Conservation (phyloP, 257 asterid genomes). For the Capsicum rhomboideum region DNA sequence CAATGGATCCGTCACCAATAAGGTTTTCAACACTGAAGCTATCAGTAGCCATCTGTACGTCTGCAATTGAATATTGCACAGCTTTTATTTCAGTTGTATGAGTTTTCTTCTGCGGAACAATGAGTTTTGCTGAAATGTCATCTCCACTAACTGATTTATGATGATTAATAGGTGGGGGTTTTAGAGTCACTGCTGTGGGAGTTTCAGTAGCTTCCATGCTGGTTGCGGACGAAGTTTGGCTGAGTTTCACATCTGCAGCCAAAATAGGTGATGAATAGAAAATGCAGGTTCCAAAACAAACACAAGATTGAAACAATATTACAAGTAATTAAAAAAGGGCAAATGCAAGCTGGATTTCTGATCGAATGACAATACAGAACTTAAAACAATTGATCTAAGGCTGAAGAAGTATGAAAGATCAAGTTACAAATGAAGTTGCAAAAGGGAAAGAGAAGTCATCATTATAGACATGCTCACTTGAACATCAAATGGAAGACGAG, state of each 20-base stretch:
- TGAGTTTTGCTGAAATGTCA: slow-evolving; percentile 46
- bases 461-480: background rate
- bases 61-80: slow-evolving; percentile 62
- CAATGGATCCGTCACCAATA: slow-evolving; percentile 89
- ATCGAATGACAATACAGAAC: background rate
- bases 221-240: slow-evolving; percentile 34
- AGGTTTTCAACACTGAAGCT: slow-evolving; percentile 70
- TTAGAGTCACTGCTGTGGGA: slow-evolving; percentile 52
- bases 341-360: background rate
- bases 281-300: background rate
- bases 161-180: slow-evolving; percentile 72
- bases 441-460: background rate
- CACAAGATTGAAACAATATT: background rate
- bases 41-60: slow-evolving; percentile 83
- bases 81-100: slow-evolving; percentile 43
- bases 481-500: background rate
- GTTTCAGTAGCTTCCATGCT: slow-evolving; percentile 43
- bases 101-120: slow-evolving; percentile 52
- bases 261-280: background rate
- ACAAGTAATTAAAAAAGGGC: background rate
- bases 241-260: slow-evolving; percentile 45
- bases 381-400: background rate
- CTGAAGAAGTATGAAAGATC: background rate
- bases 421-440: background rate
- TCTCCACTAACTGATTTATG: slow-evolving; percentile 71